phyloP scores from a whole-genome alignment of 2,329 filamentous ascomycete species.

The Exophiala viscosa region DNA sequence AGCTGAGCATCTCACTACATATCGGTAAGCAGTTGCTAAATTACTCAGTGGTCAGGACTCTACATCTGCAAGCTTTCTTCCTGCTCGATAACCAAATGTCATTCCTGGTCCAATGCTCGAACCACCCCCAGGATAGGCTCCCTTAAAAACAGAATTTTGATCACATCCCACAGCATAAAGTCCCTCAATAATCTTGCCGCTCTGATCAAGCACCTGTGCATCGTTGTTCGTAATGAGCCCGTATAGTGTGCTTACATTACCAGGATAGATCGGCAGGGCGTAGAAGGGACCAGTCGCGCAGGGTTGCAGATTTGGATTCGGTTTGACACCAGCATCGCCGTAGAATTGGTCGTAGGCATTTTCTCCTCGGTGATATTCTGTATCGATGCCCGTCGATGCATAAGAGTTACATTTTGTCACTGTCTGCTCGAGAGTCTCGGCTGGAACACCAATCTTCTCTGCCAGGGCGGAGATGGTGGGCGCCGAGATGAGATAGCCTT shows the following conservation, averaged over 20 bases:
- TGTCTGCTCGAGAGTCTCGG: constrained; percentile 2
- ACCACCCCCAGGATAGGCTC: constrained; percentile 12
- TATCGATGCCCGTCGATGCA: constrained; percentile 31
- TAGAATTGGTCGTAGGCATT: constrained; percentile 34
- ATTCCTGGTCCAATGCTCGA: constrained; percentile 16
- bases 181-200: constrained; percentile 3
- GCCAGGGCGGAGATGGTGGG: constrained; percentile 10
- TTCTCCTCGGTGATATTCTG: constrained; percentile 35
- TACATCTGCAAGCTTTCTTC: no score
- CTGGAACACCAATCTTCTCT: constrained; percentile 6
- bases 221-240: constrained; percentile 9
- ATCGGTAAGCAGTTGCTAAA: no score
- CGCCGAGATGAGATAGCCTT: constrained; percentile 14
- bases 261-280: constrained; percentile 36
- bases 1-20: no score
- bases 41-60: no score
- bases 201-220: constrained; percentile 7
- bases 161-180: constrained; percentile 17
- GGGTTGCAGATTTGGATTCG: constrained; percentile 34
- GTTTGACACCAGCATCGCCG: constrained; percentile 32
- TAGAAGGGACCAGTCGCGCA: constrained; percentile 33
- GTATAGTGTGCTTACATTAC: constrained; percentile 35
- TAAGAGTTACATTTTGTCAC: constrained; percentile 32
- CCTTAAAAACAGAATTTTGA: constrained; percentile 4
- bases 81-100: constrained; percentile 16